Evolutionary conservation across 2,329 filamentous ascomycete species (phyloP).

Genomic region (Colletotrichum nymphaeae): DNA sequence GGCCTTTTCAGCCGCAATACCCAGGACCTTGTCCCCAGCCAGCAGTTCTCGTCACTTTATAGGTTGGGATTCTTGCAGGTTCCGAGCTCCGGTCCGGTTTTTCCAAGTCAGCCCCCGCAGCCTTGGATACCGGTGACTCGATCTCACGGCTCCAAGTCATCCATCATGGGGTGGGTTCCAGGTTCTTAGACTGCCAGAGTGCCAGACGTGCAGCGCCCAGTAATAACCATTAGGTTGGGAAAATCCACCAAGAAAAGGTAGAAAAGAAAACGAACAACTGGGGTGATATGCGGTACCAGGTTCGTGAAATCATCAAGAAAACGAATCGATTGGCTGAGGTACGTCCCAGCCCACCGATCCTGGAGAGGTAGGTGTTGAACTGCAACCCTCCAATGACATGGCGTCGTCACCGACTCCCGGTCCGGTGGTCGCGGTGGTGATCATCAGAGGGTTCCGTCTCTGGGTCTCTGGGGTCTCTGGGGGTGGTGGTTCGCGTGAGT

Average conservation of each 20-base stretch:
- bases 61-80: neutral
- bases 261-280: neutral
- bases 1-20: neutral
- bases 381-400: constrained; percentile 25
- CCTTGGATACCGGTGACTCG: constrained; percentile 4
- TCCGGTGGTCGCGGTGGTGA: constrained; percentile 23
- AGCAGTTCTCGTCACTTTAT: neutral
- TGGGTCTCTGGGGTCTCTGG: neutral
- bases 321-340: constrained; percentile 22
- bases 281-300: constrained; percentile 4
- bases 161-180: no score
- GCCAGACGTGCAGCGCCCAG: no score
- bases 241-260: neutral
- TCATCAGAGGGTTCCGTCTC: constrained; percentile 6
- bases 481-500: neutral
- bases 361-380: neutral
- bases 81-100: neutral
- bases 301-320: neutral
- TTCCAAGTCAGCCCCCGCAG: constrained; percentile 2
- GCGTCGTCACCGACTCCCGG: constrained; percentile 23
- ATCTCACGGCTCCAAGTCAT: neutral
- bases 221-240: neutral
- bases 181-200: no score
- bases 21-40: no score
- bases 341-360: constrained; percentile 14